Percentiles rank a stretch among this genome's conserved stretches.
Evolutionary conservation across 495 filamentous ascomycete species (phyloP).

Genomic region (Penicillium bialowiezense): DNA sequence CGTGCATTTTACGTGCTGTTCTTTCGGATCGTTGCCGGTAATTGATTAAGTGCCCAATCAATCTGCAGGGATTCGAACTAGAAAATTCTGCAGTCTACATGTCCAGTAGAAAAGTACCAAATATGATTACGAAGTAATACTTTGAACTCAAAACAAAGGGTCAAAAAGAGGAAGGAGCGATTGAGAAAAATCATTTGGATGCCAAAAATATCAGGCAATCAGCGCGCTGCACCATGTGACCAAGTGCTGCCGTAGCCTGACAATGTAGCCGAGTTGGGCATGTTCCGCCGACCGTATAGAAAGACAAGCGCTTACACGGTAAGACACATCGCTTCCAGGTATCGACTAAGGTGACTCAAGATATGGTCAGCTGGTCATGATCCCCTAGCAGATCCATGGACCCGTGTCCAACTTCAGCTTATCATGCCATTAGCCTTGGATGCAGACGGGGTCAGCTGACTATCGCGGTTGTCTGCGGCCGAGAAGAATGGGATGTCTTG

Average conservation of each 20-base stretch:
- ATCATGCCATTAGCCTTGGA: slow-evolving; percentile 1
- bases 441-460: slow-evolving; percentile 5
- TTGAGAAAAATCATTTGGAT: neutral
- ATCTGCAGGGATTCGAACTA: neutral
- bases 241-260: neutral
- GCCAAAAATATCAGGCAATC: slow-evolving; percentile 7
- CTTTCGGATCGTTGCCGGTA: neutral
- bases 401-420: slow-evolving; percentile 1
- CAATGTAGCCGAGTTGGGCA: neutral
- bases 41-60: neutral
- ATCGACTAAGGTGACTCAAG: slow-evolving; percentile 6
- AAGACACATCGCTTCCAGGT: neutral
- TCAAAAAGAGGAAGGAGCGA: neutral
- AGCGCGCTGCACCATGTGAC: neutral
- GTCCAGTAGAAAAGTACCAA: neutral
- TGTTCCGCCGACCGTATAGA: slow-evolving; percentile 2
- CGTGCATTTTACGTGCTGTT: neutral
- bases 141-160: neutral
- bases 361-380: slow-evolving; percentile 7
- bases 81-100: neutral
- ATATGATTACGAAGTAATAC: neutral
- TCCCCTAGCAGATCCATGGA: slow-evolving; percentile 4
- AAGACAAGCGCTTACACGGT: slow-evolving; percentile 2
- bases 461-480: slow-evolving; percentile 1
- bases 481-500: neutral